These are phyloP conservation scores for Irpex rosettiformis DNA, from an alignment of 1,284 basidiomycete genomes.

Conservation along the genomic window DNA sequence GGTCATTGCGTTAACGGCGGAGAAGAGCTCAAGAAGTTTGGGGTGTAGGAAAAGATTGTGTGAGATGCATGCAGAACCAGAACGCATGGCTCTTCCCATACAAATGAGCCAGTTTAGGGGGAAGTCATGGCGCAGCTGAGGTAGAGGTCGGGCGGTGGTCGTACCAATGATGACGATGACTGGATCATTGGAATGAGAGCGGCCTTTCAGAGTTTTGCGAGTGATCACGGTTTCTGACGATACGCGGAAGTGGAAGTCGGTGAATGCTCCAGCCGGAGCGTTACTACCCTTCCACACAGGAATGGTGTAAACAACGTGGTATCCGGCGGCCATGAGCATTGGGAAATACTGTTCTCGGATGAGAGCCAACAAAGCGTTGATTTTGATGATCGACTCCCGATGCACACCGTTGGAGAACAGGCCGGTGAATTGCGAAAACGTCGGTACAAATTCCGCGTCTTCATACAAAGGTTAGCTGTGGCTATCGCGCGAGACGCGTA, in stretches of 20 bases:
- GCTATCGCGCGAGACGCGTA: neutral
- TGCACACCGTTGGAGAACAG: slow-evolving; percentile 16
- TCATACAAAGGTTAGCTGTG: neutral
- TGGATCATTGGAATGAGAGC: slow-evolving; percentile 7
- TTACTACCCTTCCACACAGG: neutral
- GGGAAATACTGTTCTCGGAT: slow-evolving; percentile 3
- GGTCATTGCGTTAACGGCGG: slow-evolving; percentile 25
- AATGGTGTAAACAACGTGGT: slow-evolving; percentile 12
- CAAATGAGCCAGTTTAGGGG: slow-evolving; percentile 22
- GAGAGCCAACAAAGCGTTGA: slow-evolving; percentile 4
- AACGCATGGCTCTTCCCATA: slow-evolving; percentile 15
- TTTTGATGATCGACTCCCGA: slow-evolving; percentile 12
- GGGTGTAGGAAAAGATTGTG: slow-evolving; percentile 21
- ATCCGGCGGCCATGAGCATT: slow-evolving; percentile 1
- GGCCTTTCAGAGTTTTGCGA: slow-evolving; percentile 9
- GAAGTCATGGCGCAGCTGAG: slow-evolving; percentile 10
- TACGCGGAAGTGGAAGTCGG: slow-evolving; percentile 19
- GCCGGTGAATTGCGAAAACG: slow-evolving; percentile 20
- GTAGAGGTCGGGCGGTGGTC: slow-evolving; percentile 15
- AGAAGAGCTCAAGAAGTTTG: slow-evolving; percentile 20
- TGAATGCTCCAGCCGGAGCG: neutral
- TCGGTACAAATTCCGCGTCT: slow-evolving; percentile 21
- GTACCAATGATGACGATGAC: slow-evolving; percentile 28
- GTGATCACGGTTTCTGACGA: slow-evolving; percentile 11
- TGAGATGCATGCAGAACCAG: slow-evolving; percentile 25